These are phyloP conservation scores for Crithidia brevicula DNA, from an alignment of 208 protist genomes.

Conservation along the genomic window DNA sequence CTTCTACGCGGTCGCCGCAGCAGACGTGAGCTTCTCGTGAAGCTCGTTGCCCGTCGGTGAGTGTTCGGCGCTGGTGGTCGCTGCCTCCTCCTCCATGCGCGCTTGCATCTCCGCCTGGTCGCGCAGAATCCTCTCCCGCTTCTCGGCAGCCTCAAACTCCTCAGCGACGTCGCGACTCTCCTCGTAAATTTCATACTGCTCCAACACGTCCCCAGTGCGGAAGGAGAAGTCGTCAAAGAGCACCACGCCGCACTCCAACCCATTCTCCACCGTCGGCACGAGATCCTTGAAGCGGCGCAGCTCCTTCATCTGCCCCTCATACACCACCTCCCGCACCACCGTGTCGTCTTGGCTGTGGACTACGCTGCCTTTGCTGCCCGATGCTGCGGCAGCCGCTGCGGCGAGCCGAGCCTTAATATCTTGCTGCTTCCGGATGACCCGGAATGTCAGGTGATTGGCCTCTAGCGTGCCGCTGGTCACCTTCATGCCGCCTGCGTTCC, in stretches of 20 bases:
- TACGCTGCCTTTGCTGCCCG: slow-evolving; percentile 6
- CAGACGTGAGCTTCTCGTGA: slow-evolving; percentile 32
- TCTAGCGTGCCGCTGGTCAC: slow-evolving; percentile 83
- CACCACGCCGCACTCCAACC: slow-evolving; percentile 91
- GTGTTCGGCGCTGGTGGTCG: neutral
- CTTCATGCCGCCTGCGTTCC: slow-evolving; percentile 87
- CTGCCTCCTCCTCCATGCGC: slow-evolving; percentile 26
- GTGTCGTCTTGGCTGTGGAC: slow-evolving; percentile 33
- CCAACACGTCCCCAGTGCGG: slow-evolving; percentile 70
- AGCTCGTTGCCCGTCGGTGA: slow-evolving; percentile 11
- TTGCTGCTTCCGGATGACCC: slow-evolving; percentile 65
- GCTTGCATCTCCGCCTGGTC: slow-evolving; percentile 62
- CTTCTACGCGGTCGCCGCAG: neutral
- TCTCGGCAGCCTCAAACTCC: slow-evolving; percentile 74
- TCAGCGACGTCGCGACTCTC: slow-evolving; percentile 81
- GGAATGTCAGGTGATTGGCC: slow-evolving; percentile 59
- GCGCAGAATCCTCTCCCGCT: slow-evolving; percentile 67
- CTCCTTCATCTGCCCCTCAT: slow-evolving; percentile 88
- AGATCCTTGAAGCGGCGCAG: slow-evolving; percentile 90
- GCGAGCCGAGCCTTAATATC: slow-evolving; percentile 24
- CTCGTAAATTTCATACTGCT: slow-evolving; percentile 81
- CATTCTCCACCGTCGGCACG: slow-evolving; percentile 82
- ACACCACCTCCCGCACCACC: slow-evolving; percentile 65
- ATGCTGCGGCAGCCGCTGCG: slow-evolving; percentile 8
- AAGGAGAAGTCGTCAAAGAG: slow-evolving; percentile 90